Evolutionary conservation across 805 yeast species (phyloP).

Genomic region (Cyberlindnera veronae): DNA sequence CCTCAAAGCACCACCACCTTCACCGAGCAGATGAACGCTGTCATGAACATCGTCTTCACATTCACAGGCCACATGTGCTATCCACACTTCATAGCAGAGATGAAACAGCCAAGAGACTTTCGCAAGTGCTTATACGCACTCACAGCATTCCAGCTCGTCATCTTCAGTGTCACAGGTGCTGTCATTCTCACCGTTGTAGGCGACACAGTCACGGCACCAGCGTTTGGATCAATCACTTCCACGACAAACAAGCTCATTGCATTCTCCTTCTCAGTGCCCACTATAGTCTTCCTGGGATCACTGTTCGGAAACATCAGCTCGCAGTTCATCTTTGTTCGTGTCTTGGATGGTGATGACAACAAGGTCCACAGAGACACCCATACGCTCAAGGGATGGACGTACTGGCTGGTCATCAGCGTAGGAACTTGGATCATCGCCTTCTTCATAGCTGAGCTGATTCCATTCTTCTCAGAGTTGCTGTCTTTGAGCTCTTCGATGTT

Average conservation of each 20-base stretch:
- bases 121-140: slow-evolving; percentile 50
- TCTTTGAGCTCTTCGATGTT: slow-evolving; percentile 57
- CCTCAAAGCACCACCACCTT: slow-evolving; percentile 48
- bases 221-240: slow-evolving; percentile 45
- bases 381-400: slow-evolving; percentile 48
- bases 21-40: slow-evolving; percentile 50
- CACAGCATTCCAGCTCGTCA: slow-evolving; percentile 43
- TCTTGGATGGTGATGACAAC: slow-evolving; percentile 41
- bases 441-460: slow-evolving; percentile 56
- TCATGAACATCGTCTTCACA: slow-evolving; percentile 54
- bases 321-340: slow-evolving; percentile 44
- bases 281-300: slow-evolving; percentile 51
- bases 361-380: slow-evolving; percentile 42
- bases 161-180: slow-evolving; percentile 50
- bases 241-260: slow-evolving; percentile 48
- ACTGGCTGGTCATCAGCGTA: slow-evolving; percentile 44
- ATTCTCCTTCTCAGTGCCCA: slow-evolving; percentile 56
- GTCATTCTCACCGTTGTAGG: slow-evolving; percentile 56
- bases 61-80: slow-evolving; percentile 61
- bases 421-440: slow-evolving; percentile 50
- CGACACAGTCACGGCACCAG: slow-evolving; percentile 49
- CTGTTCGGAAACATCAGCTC: slow-evolving; percentile 52
- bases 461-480: slow-evolving; percentile 53
- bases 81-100: slow-evolving; percentile 57
- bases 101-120: slow-evolving; percentile 54